Evolutionary conservation across 1,284 basidiomycete species (phyloP).

Genomic region (Leccinum brunneo-olivaceum): DNA sequence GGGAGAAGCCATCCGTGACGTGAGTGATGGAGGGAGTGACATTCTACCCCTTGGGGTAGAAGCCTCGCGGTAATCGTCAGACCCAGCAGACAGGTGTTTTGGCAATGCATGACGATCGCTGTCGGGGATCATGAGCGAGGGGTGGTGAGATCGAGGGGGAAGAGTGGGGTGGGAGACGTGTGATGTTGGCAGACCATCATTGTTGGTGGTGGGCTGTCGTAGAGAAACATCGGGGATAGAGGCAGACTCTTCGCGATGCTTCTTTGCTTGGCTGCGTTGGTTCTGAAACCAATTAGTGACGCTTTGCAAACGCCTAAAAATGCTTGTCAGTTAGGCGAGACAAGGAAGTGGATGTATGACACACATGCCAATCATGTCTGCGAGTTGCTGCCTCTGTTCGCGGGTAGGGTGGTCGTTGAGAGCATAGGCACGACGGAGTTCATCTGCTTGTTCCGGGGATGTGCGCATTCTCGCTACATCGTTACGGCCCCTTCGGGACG

Average conservation of each 20-base stretch:
- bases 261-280: conserved; percentile 65
- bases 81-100: conserved; percentile 27
- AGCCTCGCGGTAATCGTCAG: conserved; percentile 26
- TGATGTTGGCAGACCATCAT: conserved; percentile 10
- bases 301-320: conserved; percentile 63
- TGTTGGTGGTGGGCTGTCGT: conserved; percentile 15
- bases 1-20: conserved; percentile 28
- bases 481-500: conserved; percentile 27
- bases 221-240: conserved; percentile 24
- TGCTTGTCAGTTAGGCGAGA: conserved; percentile 16
- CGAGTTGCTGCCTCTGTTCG: conserved; percentile 57
- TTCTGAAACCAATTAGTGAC: conserved; percentile 83
- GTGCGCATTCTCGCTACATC: conserved; percentile 46
- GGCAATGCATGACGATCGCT: conserved; percentile 12
- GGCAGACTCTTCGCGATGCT: conserved; percentile 47
- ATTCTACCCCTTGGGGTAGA: conserved; percentile 22
- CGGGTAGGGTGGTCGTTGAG: conserved; percentile 57
- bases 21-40: conserved; percentile 28
- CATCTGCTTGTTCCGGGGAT: conserved; percentile 56
- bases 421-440: conserved; percentile 57
- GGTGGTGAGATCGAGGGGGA: conserved; percentile 39
- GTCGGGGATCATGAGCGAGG: conserved; percentile 27
- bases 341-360: conserved; percentile 26
- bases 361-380: conserved; percentile 66
- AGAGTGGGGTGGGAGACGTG: conserved; percentile 27